A percentile compares a stretch with the other conserved stretches of the same genome.
These are phyloP conservation scores for Verruconis gallopava DNA, from an alignment of 2,329 filamentous ascomycete species.

Conservation along the genomic window DNA sequence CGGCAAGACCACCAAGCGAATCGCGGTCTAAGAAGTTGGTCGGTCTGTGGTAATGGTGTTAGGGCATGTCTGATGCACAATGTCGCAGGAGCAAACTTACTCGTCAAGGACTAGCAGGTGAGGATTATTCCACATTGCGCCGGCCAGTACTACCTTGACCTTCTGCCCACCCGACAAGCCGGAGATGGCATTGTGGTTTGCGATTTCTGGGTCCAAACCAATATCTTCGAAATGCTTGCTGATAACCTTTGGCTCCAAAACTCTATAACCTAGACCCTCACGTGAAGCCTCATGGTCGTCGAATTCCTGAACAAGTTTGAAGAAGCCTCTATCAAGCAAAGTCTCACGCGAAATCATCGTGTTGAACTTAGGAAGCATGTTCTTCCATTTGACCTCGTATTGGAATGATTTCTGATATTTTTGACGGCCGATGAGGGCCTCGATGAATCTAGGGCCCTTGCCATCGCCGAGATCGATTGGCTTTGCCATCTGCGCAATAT, in stretches of 20 bases:
- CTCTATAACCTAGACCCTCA: constrained; percentile 91
- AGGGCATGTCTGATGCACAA: too few relatives aligned
- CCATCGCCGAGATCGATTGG: constrained; percentile 75
- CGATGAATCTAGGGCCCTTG: constrained; percentile 62
- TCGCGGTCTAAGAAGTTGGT: constrained; percentile 99
- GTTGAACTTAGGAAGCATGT: constrained; percentile 85
- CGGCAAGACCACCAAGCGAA: constrained; percentile 89
- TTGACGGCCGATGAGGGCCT: constrained; percentile 85
- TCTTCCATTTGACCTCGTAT: constrained; percentile 95
- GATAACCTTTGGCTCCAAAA: constrained; percentile 85
- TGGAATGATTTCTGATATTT: constrained; percentile 99
- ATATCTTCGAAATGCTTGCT: constrained; percentile 97
- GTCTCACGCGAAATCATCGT: constrained; percentile 87
- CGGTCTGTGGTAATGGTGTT: too few relatives aligned
- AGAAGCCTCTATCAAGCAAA: constrained; percentile 69
- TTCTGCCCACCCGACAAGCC: constrained; percentile 95
- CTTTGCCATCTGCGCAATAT: constrained; percentile 86
- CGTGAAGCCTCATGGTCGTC: constrained; percentile 98
- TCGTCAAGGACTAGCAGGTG: constrained; percentile 96
- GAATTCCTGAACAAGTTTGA: constrained; percentile 92
- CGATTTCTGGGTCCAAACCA: constrained; percentile 91
- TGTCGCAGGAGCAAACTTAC: background rate
- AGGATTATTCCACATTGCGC: constrained; percentile 98
- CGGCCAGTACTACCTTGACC: constrained; percentile 95
- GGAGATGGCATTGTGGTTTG: constrained; percentile 96